Conservation (phyloP, 1,284 basidiomycete species). For the Naganishia liquefaciens region DNA sequence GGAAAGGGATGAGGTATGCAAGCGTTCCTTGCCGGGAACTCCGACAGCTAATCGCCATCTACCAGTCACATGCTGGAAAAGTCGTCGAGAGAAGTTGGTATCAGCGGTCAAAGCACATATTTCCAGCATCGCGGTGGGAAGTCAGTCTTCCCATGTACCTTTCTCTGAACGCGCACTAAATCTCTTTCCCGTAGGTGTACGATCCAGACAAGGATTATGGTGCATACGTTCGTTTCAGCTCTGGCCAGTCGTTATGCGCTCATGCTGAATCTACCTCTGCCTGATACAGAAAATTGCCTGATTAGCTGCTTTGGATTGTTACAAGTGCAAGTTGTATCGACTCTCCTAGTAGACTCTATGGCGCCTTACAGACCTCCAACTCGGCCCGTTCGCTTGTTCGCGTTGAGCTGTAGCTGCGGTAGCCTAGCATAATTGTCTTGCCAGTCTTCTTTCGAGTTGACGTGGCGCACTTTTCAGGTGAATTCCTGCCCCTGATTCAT, state of each 20-base stretch:
- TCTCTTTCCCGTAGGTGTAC: constrained; percentile 61
- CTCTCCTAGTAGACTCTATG: no score
- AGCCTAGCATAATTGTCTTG: no score
- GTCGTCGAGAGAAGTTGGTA: constrained; percentile 97
- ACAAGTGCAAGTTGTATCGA: no score
- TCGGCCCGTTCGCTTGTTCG: no score
- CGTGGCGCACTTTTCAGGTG: neutral
- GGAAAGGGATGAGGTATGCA: constrained; percentile 82
- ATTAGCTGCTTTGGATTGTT: neutral
- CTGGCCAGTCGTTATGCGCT: neutral
- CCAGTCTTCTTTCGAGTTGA: no score
- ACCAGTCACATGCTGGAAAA: constrained; percentile 90
- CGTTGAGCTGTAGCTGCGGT: no score
- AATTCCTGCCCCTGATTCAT: neutral
- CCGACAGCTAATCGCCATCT: neutral
- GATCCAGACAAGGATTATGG: constrained; percentile 90
- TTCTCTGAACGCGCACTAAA: constrained; percentile 1
- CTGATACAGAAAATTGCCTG: constrained; percentile 12
- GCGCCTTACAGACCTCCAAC: no score
- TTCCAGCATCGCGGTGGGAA: constrained; percentile 93
- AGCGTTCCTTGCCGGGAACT: no score
- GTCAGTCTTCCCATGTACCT: constrained; percentile 54
- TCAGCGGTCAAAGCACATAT: constrained; percentile 91
- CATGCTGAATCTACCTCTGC: neutral
- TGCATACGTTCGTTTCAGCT: constrained; percentile 59